phyloP scores from a whole-genome alignment of 495 filamentous ascomycete species.

The Tetracladium marchalianum region DNA sequence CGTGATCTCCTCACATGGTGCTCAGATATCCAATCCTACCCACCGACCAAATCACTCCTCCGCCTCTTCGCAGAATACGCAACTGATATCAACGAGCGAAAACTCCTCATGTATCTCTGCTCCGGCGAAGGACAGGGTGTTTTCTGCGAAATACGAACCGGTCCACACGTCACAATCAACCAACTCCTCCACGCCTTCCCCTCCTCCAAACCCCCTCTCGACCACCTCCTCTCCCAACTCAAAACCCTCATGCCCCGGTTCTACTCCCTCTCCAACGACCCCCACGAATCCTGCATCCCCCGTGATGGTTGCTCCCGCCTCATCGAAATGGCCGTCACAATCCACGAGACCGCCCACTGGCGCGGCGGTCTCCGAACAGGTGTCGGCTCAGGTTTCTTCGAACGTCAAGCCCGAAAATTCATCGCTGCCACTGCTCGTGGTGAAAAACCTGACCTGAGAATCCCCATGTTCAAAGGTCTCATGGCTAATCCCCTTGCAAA shows the following conservation, averaged over 20 bases:
- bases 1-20: constrained; percentile 92
- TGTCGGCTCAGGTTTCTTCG: constrained; percentile 75
- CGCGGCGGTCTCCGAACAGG: constrained; percentile 55
- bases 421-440: constrained; percentile 52
- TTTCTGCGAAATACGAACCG: constrained; percentile 93
- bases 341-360: constrained; percentile 83
- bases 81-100: constrained; percentile 68
- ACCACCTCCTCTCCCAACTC: constrained; percentile 69
- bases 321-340: constrained; percentile 88
- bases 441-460: constrained; percentile 49
- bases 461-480: constrained; percentile 97
- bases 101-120: constrained; percentile 74
- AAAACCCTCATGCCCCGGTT: constrained; percentile 91
- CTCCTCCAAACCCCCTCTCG: constrained; percentile 75
- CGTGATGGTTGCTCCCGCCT: constrained; percentile 63
- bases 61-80: constrained; percentile 82
- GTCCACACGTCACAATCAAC: constrained; percentile 68
- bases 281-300: constrained; percentile 64
- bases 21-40: constrained; percentile 82
- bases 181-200: constrained; percentile 92
- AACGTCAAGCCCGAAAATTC: constrained; percentile 62
- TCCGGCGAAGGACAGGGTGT: constrained; percentile 86
- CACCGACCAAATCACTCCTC: constrained; percentile 81
- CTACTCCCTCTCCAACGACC: constrained; percentile 95
- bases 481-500: constrained; percentile 94